A percentile compares a stretch with the other conserved stretches of the same genome.
Conservation (phyloP, 192 early-diverging fungal species). For the Backusella tuberculispora region DNA sequence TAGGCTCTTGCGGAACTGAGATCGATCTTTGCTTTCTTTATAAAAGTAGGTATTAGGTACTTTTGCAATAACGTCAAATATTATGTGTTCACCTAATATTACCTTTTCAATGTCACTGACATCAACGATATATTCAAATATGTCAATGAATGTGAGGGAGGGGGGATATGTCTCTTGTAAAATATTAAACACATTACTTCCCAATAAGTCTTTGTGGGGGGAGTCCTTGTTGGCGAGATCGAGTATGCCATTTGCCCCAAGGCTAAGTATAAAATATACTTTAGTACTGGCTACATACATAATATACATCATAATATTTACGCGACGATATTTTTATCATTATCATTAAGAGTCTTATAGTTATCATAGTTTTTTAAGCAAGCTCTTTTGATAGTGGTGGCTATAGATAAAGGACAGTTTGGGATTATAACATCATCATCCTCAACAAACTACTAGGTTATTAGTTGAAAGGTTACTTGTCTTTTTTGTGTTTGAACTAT, state of each 20-base stretch:
- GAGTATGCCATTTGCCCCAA: conserved; percentile 12
- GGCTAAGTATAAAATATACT: conserved; percentile 11
- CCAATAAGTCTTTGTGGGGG: not conserved
- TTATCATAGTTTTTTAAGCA: conserved; percentile 1
- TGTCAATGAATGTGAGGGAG: not conserved
- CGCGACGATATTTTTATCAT: not conserved
- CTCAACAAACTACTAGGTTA: conserved; percentile 14
- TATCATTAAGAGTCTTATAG: conserved; percentile 1
- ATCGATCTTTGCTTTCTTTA: not conserved
- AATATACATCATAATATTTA: conserved; percentile 10
- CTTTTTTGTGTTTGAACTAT: conserved; percentile 5
- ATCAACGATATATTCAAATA: not conserved
- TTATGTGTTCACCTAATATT: conserved; percentile 3
- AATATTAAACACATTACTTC: not conserved
- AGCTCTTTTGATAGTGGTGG: conserved; percentile 7
- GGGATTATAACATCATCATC: not conserved
- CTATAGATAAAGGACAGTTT: not conserved
- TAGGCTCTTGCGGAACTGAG: not conserved
- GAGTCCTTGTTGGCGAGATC: conserved; percentile 1
- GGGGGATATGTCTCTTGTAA: not conserved
- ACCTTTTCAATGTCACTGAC: conserved; percentile 14
- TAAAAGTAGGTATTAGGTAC: not conserved
- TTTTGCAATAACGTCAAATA: not conserved
- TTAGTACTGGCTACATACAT: not conserved
- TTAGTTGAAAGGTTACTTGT: conserved; percentile 3